phyloP scores from a whole-genome alignment of 805 yeast genomes.

The Teunomyces panamensis region DNA sequence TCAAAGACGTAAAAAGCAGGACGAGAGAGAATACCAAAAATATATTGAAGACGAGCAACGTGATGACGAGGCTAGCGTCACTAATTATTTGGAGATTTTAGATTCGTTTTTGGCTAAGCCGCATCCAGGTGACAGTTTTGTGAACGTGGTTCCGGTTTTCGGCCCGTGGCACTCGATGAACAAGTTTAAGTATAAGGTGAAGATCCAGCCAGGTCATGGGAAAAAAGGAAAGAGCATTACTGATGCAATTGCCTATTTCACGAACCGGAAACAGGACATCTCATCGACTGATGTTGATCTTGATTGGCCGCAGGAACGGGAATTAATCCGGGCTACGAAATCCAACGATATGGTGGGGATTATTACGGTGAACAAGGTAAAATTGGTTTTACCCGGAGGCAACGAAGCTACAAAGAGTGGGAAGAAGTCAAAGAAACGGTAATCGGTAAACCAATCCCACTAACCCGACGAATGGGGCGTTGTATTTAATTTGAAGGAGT shows the following conservation, averaged over 20 bases:
- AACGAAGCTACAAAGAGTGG: conserved; percentile 25
- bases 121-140: conserved; percentile 46
- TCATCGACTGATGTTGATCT: conserved; percentile 45
- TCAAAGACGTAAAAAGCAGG: conserved; percentile 44
- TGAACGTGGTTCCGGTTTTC: conserved; percentile 76
- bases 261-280: conserved; percentile 43
- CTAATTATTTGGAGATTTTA: conserved; percentile 40
- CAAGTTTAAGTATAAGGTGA: conserved; percentile 76
- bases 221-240: conserved; percentile 85
- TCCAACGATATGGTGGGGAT: conserved; percentile 65
- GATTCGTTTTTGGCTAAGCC: conserved; percentile 48
- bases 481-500: neutral
- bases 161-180: conserved; percentile 87
- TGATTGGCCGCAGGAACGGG: conserved; percentile 74
- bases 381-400: conserved; percentile 55
- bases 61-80: conserved; percentile 28
- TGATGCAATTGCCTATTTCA: conserved; percentile 63
- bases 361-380: conserved; percentile 70
- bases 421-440: conserved; percentile 9
- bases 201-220: conserved; percentile 72
- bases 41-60: conserved; percentile 32
- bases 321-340: conserved; percentile 52
- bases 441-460: neutral
- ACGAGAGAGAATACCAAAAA: conserved; percentile 44
- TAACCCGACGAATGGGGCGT: neutral